Conservation (phyloP, 148 eudicot species). For the Drosera capensis region DNA sequence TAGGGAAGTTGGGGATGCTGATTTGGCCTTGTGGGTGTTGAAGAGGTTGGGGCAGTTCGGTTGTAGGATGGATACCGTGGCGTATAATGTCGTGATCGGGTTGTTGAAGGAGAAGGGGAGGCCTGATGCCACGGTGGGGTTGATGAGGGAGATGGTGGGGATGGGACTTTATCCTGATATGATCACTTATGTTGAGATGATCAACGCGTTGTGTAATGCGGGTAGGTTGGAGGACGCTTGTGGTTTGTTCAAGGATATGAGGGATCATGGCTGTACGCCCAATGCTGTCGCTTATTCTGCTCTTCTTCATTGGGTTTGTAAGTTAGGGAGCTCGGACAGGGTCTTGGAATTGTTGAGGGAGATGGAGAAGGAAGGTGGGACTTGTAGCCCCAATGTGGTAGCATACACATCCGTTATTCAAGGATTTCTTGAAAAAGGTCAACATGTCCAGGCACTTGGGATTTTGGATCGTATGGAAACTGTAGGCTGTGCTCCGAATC, state of each 20-base stretch:
- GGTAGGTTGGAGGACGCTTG: constrained; percentile 68
- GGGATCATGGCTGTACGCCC: constrained; percentile 37
- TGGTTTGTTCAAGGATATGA: constrained; percentile 46
- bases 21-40: constrained; percentile 64
- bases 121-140: constrained; percentile 3
- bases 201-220: constrained; percentile 51
- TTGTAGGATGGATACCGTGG: constrained; percentile 49
- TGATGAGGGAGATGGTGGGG: constrained; percentile 6
- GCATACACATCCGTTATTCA: constrained; percentile 59
- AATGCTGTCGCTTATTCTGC: constrained; percentile 51
- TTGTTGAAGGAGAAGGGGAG: constrained; percentile 14
- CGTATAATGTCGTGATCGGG: constrained; percentile 57
- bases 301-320: constrained; percentile 63
- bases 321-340: constrained; percentile 35
- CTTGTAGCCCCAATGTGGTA: constrained; percentile 51
- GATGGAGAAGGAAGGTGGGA: constrained; percentile 67
- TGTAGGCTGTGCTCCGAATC: constrained; percentile 42
- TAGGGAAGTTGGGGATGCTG: constrained; percentile 40
- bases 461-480: constrained; percentile 52
- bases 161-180: constrained; percentile 5
- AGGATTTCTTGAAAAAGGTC: constrained; percentile 42
- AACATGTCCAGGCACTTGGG: constrained; percentile 35
- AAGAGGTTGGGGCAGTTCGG: constrained; percentile 51
- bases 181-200: constrained; percentile 34
- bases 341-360: constrained; percentile 49